Evolutionary conservation across 306 rosid genomes (phyloP), one percentile per base, ranked within the genome.

Genomic region (Pueraria montana): DNA sequence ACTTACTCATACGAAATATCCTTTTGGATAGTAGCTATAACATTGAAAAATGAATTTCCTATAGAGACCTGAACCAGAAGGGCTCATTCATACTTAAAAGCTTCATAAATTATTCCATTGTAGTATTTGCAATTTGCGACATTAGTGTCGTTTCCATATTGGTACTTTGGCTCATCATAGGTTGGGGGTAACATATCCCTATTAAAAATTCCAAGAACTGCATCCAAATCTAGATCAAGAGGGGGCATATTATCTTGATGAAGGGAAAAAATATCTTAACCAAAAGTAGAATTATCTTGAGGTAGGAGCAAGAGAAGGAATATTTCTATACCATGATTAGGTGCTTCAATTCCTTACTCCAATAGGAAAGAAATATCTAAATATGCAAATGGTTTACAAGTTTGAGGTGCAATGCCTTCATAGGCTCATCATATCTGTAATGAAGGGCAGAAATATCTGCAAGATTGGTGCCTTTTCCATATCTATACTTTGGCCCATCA

Each of bases 81-180:
- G 94, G 94, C 52, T 89, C 93, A 5, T 89, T 74, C 14, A 80
- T 17, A 14, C 24, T 59, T 56, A 89, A n/a, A n/a, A n/a, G n/a
- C n/a, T n/a, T n/a, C n/a, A n/a, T n/a, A n/a, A n/a, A n/a, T n/a
- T n/a, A n/a, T n/a, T n/a, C n/a, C n/a, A n/a, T 42, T 8, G 97
- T 89, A 43, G 9, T 40, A 6, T 52, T 78, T 12, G 92, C 92
- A 8, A 80, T 80, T 42, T 90, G 87, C 1, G 4, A 12, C 89
- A 92, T 87, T 1, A 71, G 16, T 4, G 26, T 68, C 27, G 74
- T 91, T 55, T 94, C 92, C 80, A 52, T 71, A 8, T 83, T 21
- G 46, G n/a, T n/a, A n/a, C n/a, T n/a, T n/a, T n/a, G n/a, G n/a
- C n/a, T n/a, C n/a, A n/a, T n/a, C n/a, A n/a, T n/a, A n/a, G n/a